Evolutionary conservation across 2,329 filamentous ascomycete genomes (phyloP).

Genomic region (Aspergillus calidoustus): DNA sequence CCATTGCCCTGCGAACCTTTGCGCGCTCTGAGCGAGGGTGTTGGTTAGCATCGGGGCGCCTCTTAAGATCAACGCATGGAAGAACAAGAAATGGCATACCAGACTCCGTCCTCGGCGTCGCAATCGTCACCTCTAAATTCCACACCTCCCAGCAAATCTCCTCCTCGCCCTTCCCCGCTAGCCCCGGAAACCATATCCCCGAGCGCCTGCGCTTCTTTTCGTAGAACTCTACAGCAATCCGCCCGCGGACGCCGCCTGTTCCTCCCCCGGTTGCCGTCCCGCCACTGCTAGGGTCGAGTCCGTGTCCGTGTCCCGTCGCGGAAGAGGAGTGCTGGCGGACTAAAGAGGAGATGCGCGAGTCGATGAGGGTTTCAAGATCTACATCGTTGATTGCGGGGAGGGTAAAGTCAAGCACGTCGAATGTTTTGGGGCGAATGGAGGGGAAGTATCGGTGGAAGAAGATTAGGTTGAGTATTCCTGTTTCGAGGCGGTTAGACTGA

Average conservation of each 20-base stretch:
- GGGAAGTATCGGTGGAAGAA: slow-evolving; percentile 99
- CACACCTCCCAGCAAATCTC: slow-evolving; percentile 97
- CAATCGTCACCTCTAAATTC: slow-evolving; percentile 91
- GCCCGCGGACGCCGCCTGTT: slow-evolving; percentile 68
- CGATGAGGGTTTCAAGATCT: slow-evolving; percentile 91
- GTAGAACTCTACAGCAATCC: slow-evolving; percentile 89
- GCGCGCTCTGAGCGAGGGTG: slow-evolving; percentile 69
- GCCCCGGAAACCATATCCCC: slow-evolving; percentile 67
- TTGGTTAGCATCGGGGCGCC: slow-evolving; percentile 2
- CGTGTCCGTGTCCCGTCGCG: slow-evolving; percentile 33
- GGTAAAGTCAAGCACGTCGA: slow-evolving; percentile 88
- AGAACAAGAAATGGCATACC: slow-evolving; percentile 59
- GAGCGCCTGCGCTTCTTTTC: slow-evolving; percentile 86
- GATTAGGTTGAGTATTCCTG: slow-evolving; percentile 92
- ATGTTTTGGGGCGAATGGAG: slow-evolving; percentile 76
- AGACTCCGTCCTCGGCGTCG: slow-evolving; percentile 83
- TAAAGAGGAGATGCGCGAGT: slow-evolving; percentile 79
- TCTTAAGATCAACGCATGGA: not conserved
- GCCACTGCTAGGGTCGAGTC: slow-evolving; percentile 33
- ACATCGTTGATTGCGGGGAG: slow-evolving; percentile 88
- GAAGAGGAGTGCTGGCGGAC: slow-evolving; percentile 73
- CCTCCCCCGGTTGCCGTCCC: not conserved
- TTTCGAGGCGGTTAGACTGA: not conserved
- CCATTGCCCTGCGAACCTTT: slow-evolving; percentile 89
- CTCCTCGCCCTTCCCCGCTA: slow-evolving; percentile 72